These are phyloP conservation scores for Linanthus parryae DNA, from an alignment of 148 eudicot species.

Conservation along the genomic window DNA sequence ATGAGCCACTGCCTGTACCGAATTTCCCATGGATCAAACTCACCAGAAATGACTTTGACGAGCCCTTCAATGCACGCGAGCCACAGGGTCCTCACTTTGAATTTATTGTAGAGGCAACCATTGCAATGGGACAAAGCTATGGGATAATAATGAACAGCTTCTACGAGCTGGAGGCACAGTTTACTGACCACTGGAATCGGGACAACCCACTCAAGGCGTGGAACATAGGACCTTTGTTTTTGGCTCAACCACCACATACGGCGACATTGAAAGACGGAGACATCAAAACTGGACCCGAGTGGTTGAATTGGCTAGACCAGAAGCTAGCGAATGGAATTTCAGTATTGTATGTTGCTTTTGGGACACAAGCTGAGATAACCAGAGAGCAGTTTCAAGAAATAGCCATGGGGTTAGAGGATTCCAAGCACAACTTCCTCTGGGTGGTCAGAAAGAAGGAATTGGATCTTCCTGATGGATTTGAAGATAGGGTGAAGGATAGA, in stretches of 20 bases:
- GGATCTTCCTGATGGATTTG: constrained; percentile 19
- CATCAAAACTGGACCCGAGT: too few relatives aligned
- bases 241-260: constrained; percentile 4
- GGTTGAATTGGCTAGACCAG: constrained; percentile 25
- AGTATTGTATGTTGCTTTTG: constrained; percentile 34
- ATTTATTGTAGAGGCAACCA: neutral
- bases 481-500: constrained; percentile 15
- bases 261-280: too few relatives aligned
- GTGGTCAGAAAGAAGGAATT: constrained; percentile 18
- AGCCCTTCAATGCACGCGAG: neutral
- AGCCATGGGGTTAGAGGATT: constrained; percentile 25
- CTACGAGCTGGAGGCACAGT: neutral
- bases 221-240: constrained; percentile 4
- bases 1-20: neutral
- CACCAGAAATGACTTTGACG: neutral
- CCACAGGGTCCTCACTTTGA: neutral
- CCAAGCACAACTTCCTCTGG: constrained; percentile 25
- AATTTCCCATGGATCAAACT: constrained; percentile 2
- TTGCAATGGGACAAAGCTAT: neutral
- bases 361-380: constrained; percentile 29
- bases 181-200: neutral
- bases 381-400: constrained; percentile 28
- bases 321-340: constrained; percentile 6
- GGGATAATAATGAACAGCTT: neutral
- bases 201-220: neutral